phyloP scores from a whole-genome alignment of 768 basidiomycete species.

The Strobilomyces dryophilus region DNA sequence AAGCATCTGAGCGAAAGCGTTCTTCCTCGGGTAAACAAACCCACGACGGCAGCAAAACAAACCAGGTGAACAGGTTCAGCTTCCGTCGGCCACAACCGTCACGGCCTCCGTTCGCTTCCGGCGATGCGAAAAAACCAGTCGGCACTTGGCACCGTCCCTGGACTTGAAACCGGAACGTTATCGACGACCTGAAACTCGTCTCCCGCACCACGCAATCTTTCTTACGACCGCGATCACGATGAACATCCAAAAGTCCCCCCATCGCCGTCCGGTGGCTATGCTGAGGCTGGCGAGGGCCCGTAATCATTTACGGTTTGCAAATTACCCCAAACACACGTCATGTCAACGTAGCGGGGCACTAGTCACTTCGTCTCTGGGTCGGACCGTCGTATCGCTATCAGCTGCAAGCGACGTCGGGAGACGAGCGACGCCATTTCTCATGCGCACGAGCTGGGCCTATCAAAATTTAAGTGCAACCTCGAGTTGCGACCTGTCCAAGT shows the following conservation, averaged over 20 bases:
- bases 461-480: background rate
- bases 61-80: background rate
- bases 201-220: conserved; percentile 1
- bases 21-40: background rate
- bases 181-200: conserved; percentile 14
- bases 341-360: background rate
- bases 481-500: background rate
- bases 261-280: conserved; percentile 1
- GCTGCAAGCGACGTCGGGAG: conserved; percentile 1
- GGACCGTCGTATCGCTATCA: background rate
- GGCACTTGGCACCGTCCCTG: conserved; percentile 3
- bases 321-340: conserved; percentile 15
- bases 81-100: background rate
- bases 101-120: conserved; percentile 23
- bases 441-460: background rate
- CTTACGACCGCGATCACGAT: conserved; percentile 9
- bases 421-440: background rate
- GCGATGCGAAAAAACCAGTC: conserved; percentile 4
- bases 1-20: background rate
- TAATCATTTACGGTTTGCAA: conserved; percentile 9
- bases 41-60: background rate
- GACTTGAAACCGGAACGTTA: conserved; percentile 16
- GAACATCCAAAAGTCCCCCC: background rate
- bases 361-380: background rate
- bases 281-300: background rate